phyloP scores from a whole-genome alignment of 2,329 filamentous ascomycete genomes.

The Exophiala sp. region DNA sequence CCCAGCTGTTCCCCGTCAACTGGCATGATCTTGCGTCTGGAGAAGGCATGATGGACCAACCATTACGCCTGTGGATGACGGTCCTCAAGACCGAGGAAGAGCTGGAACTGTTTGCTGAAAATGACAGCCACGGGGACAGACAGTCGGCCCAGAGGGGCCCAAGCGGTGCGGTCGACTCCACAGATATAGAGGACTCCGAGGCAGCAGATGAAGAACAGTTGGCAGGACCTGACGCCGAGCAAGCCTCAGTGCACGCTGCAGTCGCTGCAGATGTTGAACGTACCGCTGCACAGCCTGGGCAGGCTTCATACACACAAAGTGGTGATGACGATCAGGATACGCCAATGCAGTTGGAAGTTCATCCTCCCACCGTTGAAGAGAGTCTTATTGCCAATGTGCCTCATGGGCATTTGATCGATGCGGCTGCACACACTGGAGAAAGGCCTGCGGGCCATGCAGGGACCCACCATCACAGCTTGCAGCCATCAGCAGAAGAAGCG shows the following conservation, averaged over 20 bases:
- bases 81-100: conserved; percentile 24
- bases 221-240: conserved; percentile 22
- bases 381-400: conserved; percentile 12
- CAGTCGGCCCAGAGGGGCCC: background rate
- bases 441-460: background rate
- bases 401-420: conserved; percentile 25
- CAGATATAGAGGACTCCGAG: background rate
- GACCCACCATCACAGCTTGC: background rate
- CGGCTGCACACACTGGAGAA: conserved; percentile 12
- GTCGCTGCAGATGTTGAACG: conserved; percentile 16
- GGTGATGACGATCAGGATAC: conserved; percentile 17
- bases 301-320: background rate
- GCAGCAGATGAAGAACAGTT: conserved; percentile 3
- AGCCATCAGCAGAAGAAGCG: conserved; percentile 20
- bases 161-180: background rate
- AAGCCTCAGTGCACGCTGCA: conserved; percentile 24
- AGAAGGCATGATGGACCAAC: conserved; percentile 1
- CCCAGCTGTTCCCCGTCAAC: conserved; percentile 13
- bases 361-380: conserved; percentile 17
- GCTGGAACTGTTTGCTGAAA: conserved; percentile 19
- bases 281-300: background rate
- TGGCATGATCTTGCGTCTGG: conserved; percentile 8
- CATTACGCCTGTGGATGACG: conserved; percentile 25
- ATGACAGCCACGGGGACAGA: conserved; percentile 4
- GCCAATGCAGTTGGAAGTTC: conserved; percentile 15